Base-by-base conservation (phyloP, 2,329 filamentous ascomycete species). In the Hymenoscyphus fraxineus region DNA sequence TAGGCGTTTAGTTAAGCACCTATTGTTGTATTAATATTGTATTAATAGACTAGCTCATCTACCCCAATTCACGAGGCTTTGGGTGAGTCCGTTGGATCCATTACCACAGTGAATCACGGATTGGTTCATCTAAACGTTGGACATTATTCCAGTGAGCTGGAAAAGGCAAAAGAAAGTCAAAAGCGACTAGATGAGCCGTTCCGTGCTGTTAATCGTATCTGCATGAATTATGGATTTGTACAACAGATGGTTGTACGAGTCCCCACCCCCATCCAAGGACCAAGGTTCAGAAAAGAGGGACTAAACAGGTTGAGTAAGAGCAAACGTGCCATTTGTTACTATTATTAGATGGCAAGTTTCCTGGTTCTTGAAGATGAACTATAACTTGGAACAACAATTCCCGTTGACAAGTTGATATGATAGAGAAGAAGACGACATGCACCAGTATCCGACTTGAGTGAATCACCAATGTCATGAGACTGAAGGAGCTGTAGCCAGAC, bases 141-240 rank as follows among this genome's bases (percentile, higher is more conserved):
- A 2, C 10, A 22, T 51, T 22, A 22, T 19, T 16, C 19, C 7
- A 51, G n/a, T 27, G n/a, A 12, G 22, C 0, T 51, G 9, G 22
- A n/a, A 3, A 51, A 51, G 44, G 9, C 19, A 27, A 44, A 44
- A 22, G 44, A 44, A 44, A 22, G 44, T 27, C n/a, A 51, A 22
- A 19, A 51, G 44, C 44, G n/a, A 51, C n/a, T 51, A 27, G n/a
- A 51, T 51, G 44, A 22, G n/a, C 44, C 12, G n/a, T 51, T 51
- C 22, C 12, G 44, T 51, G 9, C n/a, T 51, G 19, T 19, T 51
- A 27, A n/a, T 51, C n/a, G 44, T 22, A 22, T 51, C 44, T 16
- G 44, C 19, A 51, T 51, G n/a, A 51, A 22, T 51, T 19, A 51
- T 51, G 19, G 44, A 51, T 51, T 51, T 51, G 44, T 51, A 51